These are phyloP conservation scores for Zalerion maritima DNA, from an alignment of 495 filamentous ascomycete species.

Conservation along the genomic window DNA sequence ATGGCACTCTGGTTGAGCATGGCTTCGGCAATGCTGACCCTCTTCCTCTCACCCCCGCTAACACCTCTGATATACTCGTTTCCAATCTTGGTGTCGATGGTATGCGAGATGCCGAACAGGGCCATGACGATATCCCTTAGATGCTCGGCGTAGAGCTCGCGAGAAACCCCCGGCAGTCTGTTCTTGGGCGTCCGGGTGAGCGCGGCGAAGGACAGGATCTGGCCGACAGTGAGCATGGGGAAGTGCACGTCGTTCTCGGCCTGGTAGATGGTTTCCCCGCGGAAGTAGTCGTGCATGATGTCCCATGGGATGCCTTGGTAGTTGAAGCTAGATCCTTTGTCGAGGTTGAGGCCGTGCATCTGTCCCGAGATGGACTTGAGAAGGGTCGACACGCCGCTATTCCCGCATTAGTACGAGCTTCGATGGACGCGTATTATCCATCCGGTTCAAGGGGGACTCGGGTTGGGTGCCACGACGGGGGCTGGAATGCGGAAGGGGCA, in stretches of 20 bases:
- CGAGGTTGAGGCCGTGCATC: conserved; percentile 35
- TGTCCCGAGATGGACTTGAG: conserved; percentile 60
- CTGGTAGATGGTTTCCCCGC: conserved; percentile 52
- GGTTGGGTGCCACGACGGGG: too few species aligned
- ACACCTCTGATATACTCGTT: conserved; percentile 68
- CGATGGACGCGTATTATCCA: too few species aligned
- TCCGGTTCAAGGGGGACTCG: too few species aligned
- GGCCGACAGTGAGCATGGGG: conserved; percentile 49
- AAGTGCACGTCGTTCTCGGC: conserved; percentile 52
- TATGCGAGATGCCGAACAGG: conserved; percentile 70
- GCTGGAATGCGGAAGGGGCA: not conserved
- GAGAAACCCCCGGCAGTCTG: conserved; percentile 27
- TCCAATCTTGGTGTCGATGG: conserved; percentile 69
- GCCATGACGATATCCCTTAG: conserved; percentile 26
- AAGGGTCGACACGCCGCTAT: conserved; percentile 57
- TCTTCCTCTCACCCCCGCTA: conserved; percentile 46
- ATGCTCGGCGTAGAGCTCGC: conserved; percentile 29
- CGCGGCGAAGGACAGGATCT: conserved; percentile 51
- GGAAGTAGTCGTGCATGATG: conserved; percentile 41
- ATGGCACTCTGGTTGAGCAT: conserved; percentile 23
- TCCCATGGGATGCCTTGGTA: conserved; percentile 36
- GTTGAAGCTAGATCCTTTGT: conserved; percentile 29
- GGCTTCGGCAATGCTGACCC: conserved; percentile 41
- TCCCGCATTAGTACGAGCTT: too few species aligned
- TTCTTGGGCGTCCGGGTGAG: conserved; percentile 35